These are phyloP conservation scores for Cryptococcus neoformans DNA, from an alignment of 1,284 basidiomycete genomes.

Conservation along the genomic window DNA sequence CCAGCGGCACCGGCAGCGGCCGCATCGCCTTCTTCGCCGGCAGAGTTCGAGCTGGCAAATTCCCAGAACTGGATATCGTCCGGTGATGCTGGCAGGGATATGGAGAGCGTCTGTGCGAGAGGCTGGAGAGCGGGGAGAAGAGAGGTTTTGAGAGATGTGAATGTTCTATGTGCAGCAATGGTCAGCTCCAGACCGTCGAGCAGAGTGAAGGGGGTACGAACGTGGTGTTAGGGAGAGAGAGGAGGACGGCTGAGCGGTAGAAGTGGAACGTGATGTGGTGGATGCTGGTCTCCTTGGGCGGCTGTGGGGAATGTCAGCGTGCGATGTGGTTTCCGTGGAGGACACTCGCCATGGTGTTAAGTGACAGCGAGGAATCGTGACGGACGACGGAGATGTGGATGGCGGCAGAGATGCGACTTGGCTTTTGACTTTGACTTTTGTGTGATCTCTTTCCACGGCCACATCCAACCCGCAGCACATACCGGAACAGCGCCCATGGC, in stretches of 20 bases:
- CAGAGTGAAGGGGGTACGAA: conserved; percentile 13
- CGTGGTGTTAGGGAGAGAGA: conserved; percentile 38
- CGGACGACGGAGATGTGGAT: background rate
- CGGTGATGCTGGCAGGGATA: conserved; percentile 12
- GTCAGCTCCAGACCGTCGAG: background rate
- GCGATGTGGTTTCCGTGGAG: background rate
- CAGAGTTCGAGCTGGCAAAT: conserved; percentile 8
- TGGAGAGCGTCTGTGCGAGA: conserved; percentile 12
- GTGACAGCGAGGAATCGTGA: background rate
- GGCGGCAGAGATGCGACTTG: conserved; percentile 2
- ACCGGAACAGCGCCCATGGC: too few species aligned
- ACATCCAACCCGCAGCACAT: too few species aligned
- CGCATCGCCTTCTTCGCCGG: conserved; percentile 19
- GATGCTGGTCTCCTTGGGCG: conserved; percentile 30
- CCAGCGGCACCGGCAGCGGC: conserved; percentile 2
- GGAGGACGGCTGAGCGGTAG: conserved; percentile 30
- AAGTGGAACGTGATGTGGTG: conserved; percentile 43
- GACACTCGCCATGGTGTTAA: conserved; percentile 9
- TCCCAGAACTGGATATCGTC: conserved; percentile 36
- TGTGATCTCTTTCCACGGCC: too few species aligned
- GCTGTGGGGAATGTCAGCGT: conserved; percentile 15
- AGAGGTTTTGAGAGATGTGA: conserved; percentile 23
- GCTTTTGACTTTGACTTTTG: background rate
- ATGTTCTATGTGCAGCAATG: conserved; percentile 11
- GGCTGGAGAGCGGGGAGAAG: conserved; percentile 28